Evolutionary conservation across 176 grass and related monocot species (phyloP).

Genomic region (Panicum miliaceum): DNA sequence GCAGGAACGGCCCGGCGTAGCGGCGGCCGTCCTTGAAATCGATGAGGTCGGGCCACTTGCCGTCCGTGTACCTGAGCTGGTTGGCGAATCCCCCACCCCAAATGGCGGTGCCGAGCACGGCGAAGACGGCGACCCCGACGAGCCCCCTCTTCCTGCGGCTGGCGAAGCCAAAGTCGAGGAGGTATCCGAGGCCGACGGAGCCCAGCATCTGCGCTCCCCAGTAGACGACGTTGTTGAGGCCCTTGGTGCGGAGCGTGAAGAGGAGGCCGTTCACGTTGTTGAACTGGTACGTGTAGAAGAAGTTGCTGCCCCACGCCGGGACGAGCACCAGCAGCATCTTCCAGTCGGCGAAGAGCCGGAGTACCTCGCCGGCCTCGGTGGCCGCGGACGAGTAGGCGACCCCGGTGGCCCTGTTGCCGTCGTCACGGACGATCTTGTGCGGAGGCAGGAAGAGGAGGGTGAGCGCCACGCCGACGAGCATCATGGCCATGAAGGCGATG

Average conservation of each 20-base stretch:
- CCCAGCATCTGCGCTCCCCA: conserved; percentile 89
- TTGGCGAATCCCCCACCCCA: conserved; percentile 77
- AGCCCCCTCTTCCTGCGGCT: conserved; percentile 58
- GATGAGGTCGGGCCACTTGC: conserved; percentile 17
- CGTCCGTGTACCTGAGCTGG: conserved; percentile 54
- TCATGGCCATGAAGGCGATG: conserved; percentile 78
- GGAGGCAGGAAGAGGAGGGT: conserved; percentile 60
- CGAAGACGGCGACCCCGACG: conserved; percentile 51
- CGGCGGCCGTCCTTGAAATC: conserved; percentile 69
- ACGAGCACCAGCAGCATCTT: conserved; percentile 81
- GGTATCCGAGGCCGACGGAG: conserved; percentile 61
- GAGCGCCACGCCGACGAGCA: conserved; percentile 59
- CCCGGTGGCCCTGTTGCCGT: conserved; percentile 56
- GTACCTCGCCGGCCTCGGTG: conserved; percentile 57
- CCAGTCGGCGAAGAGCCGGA: conserved; percentile 73
- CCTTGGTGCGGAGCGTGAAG: conserved; percentile 78
- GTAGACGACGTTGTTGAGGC: conserved; percentile 93
- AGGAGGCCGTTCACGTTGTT: conserved; percentile 86
- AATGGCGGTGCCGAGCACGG: conserved; percentile 59
- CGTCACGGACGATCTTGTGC: conserved; percentile 63
- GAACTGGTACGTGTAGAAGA: conserved; percentile 98
- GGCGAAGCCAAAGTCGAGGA: conserved; percentile 77
- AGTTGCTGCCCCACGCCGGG: conserved; percentile 79
- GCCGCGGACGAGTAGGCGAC: conserved; percentile 43
- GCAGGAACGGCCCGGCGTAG: conserved; percentile 61